A percentile compares a stretch with the other conserved stretches of the same genome.
phyloP scores from a whole-genome alignment of 805 yeast genomes.

The Torulaspora microellipsoides region DNA sequence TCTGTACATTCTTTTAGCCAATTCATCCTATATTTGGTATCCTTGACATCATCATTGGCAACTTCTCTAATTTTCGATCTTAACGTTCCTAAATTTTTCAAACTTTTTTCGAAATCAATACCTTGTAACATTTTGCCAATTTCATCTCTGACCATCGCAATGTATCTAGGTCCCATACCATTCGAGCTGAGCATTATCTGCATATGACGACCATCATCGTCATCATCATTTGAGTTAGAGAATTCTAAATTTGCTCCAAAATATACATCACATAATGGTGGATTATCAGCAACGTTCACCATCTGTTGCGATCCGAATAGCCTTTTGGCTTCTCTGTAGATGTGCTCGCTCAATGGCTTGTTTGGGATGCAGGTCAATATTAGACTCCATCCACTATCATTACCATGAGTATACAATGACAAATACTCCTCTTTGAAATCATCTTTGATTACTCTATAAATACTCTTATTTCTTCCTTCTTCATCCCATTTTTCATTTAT shows the following conservation, averaged over 20 bases:
- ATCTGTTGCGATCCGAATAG: conserved; percentile 27
- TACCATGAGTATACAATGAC: conserved; percentile 15
- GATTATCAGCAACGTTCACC: conserved; percentile 36
- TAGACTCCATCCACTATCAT: conserved; percentile 24
- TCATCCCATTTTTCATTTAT: conserved; percentile 16
- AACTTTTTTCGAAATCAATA: conserved; percentile 22
- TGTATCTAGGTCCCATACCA: conserved; percentile 33
- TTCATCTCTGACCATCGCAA: conserved; percentile 30
- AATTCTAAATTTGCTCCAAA: conserved; percentile 34
- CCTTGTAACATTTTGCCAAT: conserved; percentile 17
- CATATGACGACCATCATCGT: conserved; percentile 9
- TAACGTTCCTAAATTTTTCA: conserved; percentile 24
- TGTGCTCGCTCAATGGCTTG: conserved; percentile 17
- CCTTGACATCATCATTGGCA: conserved; percentile 10
- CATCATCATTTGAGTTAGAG: conserved; percentile 8
- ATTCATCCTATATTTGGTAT: conserved; percentile 29
- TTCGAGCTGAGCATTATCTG: conserved; percentile 31
- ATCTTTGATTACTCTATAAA: conserved; percentile 17
- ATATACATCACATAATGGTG: conserved; percentile 33
- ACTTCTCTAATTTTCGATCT: conserved; percentile 20
- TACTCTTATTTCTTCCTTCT: conserved; percentile 5
- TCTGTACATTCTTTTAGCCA: conserved; percentile 33
- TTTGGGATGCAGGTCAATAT: conserved; percentile 32
- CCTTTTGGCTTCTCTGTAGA: conserved; percentile 22
- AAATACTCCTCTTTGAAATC: conserved; percentile 17